Percentiles rank a stretch among this genome's conserved stretches.
Evolutionary conservation across 805 yeast genomes (phyloP).

Genomic region (Yarrowia sp.): DNA sequence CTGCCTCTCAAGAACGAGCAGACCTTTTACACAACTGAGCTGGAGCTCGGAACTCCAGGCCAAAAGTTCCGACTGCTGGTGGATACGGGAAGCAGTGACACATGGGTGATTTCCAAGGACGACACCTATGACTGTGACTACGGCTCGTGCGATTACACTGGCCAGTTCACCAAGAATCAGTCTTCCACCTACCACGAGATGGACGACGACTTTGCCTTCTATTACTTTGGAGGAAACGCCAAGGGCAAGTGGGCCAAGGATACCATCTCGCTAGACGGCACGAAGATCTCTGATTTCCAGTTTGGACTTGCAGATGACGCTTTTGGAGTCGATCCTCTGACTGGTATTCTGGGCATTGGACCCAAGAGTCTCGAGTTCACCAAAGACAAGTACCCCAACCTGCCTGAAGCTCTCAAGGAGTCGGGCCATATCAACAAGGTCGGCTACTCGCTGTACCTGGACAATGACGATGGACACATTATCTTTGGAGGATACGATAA

Average conservation of each 20-base stretch:
- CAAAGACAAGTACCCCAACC: constrained; percentile 59
- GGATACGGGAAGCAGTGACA: constrained; percentile 81
- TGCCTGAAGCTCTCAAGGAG: constrained; percentile 66
- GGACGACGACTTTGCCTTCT: constrained; percentile 47
- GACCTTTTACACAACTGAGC: constrained; percentile 50
- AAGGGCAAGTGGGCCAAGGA: constrained; percentile 71
- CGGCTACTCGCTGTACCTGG: constrained; percentile 70
- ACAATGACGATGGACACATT: constrained; percentile 46
- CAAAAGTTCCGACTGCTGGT: constrained; percentile 63
- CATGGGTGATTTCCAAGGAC: constrained; percentile 63
- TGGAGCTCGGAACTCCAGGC: constrained; percentile 62
- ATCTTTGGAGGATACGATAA: constrained; percentile 20
- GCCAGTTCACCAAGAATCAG: constrained; percentile 46
- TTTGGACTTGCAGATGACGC: constrained; percentile 78
- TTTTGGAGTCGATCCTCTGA: constrained; percentile 56
- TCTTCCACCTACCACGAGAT: constrained; percentile 47
- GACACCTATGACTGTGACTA: constrained; percentile 42
- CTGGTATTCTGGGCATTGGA: constrained; percentile 60
- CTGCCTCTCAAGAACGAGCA: constrained; percentile 47
- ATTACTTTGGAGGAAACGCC: constrained; percentile 60
- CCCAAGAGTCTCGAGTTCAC: constrained; percentile 62
- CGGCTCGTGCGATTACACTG: constrained; percentile 41
- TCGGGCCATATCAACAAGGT: constrained; percentile 65
- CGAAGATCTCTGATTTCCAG: constrained; percentile 60
- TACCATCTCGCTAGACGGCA: constrained; percentile 60